Conservation (phyloP, 306 rosid genomes). For the Cucurbita maxima region DNA sequence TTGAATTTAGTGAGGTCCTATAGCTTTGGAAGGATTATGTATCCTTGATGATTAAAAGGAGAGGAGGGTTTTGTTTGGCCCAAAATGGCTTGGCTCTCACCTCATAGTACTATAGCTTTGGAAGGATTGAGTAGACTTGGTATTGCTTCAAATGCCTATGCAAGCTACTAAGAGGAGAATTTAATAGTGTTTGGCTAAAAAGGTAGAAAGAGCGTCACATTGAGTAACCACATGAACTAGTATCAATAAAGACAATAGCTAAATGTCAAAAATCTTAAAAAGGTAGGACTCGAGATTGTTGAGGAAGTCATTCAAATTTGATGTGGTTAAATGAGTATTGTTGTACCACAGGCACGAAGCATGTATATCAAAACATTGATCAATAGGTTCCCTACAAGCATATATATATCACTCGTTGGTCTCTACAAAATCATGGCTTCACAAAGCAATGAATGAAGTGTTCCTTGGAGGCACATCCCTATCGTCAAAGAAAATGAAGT, state of each 20-base stretch:
- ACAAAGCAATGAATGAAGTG: background rate
- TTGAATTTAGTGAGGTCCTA: background rate
- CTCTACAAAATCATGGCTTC: background rate
- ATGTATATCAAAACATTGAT: background rate
- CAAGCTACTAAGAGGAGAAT: background rate
- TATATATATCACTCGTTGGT: background rate
- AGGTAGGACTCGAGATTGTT: background rate
- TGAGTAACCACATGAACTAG: too few relatives aligned
- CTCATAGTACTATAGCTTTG: background rate
- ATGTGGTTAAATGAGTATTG: background rate
- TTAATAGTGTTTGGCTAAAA: background rate
- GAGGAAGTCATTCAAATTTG: background rate
- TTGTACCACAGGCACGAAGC: background rate
- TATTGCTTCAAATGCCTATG: too few relatives aligned
- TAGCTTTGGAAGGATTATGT: background rate
- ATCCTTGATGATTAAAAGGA: background rate
- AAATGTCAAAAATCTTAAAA: background rate
- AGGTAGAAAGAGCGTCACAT: background rate
- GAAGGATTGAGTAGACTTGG: too few relatives aligned
- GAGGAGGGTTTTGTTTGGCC: background rate
- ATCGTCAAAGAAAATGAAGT: background rate
- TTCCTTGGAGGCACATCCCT: conserved; percentile 2
- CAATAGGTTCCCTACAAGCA: background rate
- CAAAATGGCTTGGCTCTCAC: background rate
- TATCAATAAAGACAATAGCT: background rate